These are phyloP conservation scores for Neophaeococcomyces aloes DNA, from an alignment of 2,329 filamentous ascomycete genomes.

Conservation along the genomic window DNA sequence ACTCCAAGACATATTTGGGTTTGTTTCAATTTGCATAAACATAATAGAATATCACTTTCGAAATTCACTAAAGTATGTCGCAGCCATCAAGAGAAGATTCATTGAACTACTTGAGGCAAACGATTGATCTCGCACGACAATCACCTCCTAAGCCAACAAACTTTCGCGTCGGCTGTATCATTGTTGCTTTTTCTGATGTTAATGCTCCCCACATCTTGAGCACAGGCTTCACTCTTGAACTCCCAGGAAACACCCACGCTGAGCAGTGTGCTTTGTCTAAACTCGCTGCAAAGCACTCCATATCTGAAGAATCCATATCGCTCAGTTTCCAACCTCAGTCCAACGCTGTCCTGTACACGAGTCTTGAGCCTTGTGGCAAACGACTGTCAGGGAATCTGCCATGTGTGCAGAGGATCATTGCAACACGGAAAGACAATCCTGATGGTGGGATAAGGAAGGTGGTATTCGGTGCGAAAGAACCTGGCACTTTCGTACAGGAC, in stretches of 20 bases:
- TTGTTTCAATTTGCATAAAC: too few relatives aligned
- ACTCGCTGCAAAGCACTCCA: slow-evolving; percentile 30
- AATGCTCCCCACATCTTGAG: slow-evolving; percentile 24
- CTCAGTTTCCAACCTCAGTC: slow-evolving; percentile 29
- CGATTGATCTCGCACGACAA: slow-evolving; percentile 62
- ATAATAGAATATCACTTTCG: too few relatives aligned
- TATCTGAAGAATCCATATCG: slow-evolving; percentile 45
- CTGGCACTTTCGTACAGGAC: slow-evolving; percentile 75
- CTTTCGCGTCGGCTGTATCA: slow-evolving; percentile 87
- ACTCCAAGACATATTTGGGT: too few relatives aligned
- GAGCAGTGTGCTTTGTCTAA: slow-evolving; percentile 89
- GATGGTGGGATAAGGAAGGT: slow-evolving; percentile 61
- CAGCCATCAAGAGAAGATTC: background rate
- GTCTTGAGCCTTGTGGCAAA: slow-evolving; percentile 55
- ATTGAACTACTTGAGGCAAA: slow-evolving; percentile 53
- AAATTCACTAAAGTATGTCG: background rate
- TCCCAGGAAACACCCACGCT: slow-evolving; percentile 86
- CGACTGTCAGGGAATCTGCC: slow-evolving; percentile 37
- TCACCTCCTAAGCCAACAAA: slow-evolving; percentile 84
- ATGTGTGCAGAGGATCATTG: slow-evolving; percentile 66
- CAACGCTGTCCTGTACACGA: slow-evolving; percentile 67
- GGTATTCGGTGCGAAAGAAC: slow-evolving; percentile 80
- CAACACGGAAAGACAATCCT: slow-evolving; percentile 29
- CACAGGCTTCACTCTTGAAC: slow-evolving; percentile 83
- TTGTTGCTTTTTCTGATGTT: slow-evolving; percentile 41